phyloP scores from a whole-genome alignment of 1,284 basidiomycete species.

The Afroboletus lepidellus region DNA sequence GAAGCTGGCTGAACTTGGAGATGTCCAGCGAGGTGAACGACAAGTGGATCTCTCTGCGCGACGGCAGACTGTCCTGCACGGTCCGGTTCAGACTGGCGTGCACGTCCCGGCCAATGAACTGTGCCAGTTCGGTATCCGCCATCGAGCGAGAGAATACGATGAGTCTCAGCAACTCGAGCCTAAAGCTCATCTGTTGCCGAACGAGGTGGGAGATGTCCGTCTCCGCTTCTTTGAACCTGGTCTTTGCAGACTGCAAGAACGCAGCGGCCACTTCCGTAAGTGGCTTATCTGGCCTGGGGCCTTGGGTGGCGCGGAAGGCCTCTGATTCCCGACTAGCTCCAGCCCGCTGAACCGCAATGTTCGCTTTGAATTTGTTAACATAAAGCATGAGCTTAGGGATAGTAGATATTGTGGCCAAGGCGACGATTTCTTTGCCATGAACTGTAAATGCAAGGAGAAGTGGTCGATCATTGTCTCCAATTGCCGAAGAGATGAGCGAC shows the following conservation, averaged over 20 bases:
- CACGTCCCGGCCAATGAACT: slow-evolving; percentile 66
- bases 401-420: slow-evolving; percentile 69
- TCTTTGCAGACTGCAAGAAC: slow-evolving; percentile 73
- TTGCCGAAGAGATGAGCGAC: slow-evolving; percentile 49
- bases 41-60: slow-evolving; percentile 61
- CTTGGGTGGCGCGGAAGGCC: slow-evolving; percentile 64
- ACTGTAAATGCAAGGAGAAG: slow-evolving; percentile 77
- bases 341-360: slow-evolving; percentile 70
- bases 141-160: slow-evolving; percentile 76
- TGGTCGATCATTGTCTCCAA: slow-evolving; percentile 50
- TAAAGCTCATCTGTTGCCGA: slow-evolving; percentile 69
- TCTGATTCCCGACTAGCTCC: slow-evolving; percentile 72
- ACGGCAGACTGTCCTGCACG: slow-evolving; percentile 48
- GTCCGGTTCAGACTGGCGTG: slow-evolving; percentile 64
- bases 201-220: slow-evolving; percentile 58
- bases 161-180: slow-evolving; percentile 58
- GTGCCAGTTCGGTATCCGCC: slow-evolving; percentile 69
- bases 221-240: slow-evolving; percentile 64
- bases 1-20: slow-evolving; percentile 63
- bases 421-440: slow-evolving; percentile 67
- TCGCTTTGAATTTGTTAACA: slow-evolving; percentile 67
- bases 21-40: slow-evolving; percentile 74
- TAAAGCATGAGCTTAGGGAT: slow-evolving; percentile 74
- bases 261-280: slow-evolving; percentile 81
- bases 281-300: slow-evolving; percentile 71